Base-by-base conservation (phyloP, 2,329 filamentous ascomycete species). In the Alternaria metachromatica region DNA sequence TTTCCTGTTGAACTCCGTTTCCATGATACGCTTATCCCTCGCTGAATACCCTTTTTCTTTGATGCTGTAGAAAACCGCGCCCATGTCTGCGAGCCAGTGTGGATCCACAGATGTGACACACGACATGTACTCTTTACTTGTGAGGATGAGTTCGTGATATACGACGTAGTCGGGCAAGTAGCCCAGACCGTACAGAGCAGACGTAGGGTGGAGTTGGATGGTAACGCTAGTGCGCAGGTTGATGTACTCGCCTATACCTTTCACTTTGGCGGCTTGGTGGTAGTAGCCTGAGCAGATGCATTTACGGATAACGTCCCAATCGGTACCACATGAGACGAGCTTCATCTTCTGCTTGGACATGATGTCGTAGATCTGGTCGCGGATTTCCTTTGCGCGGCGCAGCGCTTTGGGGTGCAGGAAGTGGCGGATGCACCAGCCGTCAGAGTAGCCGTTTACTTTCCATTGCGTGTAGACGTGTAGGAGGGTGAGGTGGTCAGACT, bases 271-370 rank as follows among this genome's bases (percentile, higher is more conserved):
- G 6, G 96, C 96, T 83, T 99, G 96, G 76, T 98, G 95, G 82
- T 98, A 99, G 84, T 97, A 99, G 12, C 96, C 96, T 0, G 92
- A 94, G 84, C 96, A 99, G 76, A 99, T 97, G 79, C 95, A 98
- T 80, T 96, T 95, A 66, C 96, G 90, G 60, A 98, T 93, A 10
- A 96, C 84, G 78, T 99, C 96, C 92, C 96, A 97, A 82, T 99
- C 96, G 46, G 95, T 98, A 30, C 96, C 96, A 75, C 94, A 97
- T 80, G 92, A 94, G 46, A 89, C 84, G 72, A 98, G 87, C 56
- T 87, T 80, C 94, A 99, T 96, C 79, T 96, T 94, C 79, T 97
- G 94, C 84, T 93, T 91, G 70, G 90, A 90, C 90, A 98, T 96
- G 76, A 99, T 98, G 77, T 98, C 96, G 63, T 91, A 83, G 28